These are phyloP conservation scores for Grifola frondosa DNA, from an alignment of 1,284 basidiomycete genomes.

Conservation along the genomic window DNA sequence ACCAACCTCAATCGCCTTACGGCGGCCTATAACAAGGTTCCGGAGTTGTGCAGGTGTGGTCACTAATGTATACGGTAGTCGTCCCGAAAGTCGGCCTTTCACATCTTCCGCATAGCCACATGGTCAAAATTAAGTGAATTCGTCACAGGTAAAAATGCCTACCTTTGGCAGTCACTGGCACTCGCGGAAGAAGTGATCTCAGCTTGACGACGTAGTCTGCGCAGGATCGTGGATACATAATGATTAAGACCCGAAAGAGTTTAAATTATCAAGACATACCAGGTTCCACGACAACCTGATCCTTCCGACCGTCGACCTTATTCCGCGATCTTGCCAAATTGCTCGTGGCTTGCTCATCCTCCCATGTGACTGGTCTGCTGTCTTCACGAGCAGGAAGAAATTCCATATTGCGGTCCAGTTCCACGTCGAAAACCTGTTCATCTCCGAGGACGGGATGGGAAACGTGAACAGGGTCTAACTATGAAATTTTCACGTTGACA, in stretches of 20 bases:
- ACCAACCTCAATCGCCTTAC: slow-evolving; percentile 70
- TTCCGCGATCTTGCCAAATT: not conserved
- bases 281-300: slow-evolving; percentile 17
- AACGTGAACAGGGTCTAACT: slow-evolving; percentile 62
- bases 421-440: slow-evolving; percentile 71
- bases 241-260: not conserved
- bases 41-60: slow-evolving; percentile 45
- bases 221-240: not conserved
- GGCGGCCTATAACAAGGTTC: slow-evolving; percentile 51
- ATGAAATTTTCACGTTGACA: slow-evolving; percentile 1
- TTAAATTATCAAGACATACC: no score
- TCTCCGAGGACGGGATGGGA: slow-evolving; percentile 54
- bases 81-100: slow-evolving; percentile 35
- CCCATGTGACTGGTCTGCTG: slow-evolving; percentile 20
- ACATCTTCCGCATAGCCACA: slow-evolving; percentile 33
- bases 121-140: slow-evolving; percentile 4
- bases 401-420: slow-evolving; percentile 61
- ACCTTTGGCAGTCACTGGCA: slow-evolving; percentile 64
- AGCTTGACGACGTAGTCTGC: slow-evolving; percentile 44
- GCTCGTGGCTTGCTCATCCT: slow-evolving; percentile 14
- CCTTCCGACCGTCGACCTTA: not conserved
- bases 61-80: slow-evolving; percentile 56
- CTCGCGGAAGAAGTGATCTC: slow-evolving; percentile 44
- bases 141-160: slow-evolving; percentile 10
- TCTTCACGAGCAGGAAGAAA: slow-evolving; percentile 42